Base-by-base conservation (phyloP, 129 eudicot genomes). In the Flaveria sonorensis region DNA sequence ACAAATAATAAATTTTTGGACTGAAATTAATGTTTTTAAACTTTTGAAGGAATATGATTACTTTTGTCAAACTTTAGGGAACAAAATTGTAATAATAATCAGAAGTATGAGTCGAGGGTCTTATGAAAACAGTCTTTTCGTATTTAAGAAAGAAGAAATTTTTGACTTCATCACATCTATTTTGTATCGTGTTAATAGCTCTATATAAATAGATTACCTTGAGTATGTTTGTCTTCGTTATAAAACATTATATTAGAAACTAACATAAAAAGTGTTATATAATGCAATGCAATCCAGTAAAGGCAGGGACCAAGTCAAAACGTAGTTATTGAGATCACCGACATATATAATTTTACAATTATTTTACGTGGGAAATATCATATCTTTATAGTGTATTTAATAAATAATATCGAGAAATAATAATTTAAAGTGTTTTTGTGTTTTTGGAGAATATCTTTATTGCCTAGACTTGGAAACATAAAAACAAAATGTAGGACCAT, bases 401-500 rank as follows among this genome's bases (percentile, higher is more conserved):
- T 70, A 47, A 47, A 47, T 26, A 14, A 7, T 32, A 24, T 36
- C 32, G 8, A 72, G 14, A 19, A 39, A 10, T 19, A 73, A 55
- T 16, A 18, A 62, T 70, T 30, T 57, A 57, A 69, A 36, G 7
- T 36, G 40, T 36, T 36, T 36, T 36, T 36, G 52, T 57, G 70
- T 26, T 62, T 57, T 68, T 78, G 71, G 63, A 70, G 60, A 32
- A 78, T 56, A 69, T 74, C 76, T 78, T 39, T n/a, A 63, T 53
- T n/a, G 59, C 65, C 40, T 68, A 42, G 82, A 70, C 82, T n/a
- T 70, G 70, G 47, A 68, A 77, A 42, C 71, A 59, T 43, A 70
- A 59, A 53, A 70, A 26, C 62, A 43, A 70, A 69, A 68, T 18
- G 69, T 78, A 60, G 82, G 82, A 78, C 82, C 82, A 56, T 26